Evolutionary conservation across 2,329 filamentous ascomycete species (phyloP).

Genomic region (Ceratocystis lukuohia): DNA sequence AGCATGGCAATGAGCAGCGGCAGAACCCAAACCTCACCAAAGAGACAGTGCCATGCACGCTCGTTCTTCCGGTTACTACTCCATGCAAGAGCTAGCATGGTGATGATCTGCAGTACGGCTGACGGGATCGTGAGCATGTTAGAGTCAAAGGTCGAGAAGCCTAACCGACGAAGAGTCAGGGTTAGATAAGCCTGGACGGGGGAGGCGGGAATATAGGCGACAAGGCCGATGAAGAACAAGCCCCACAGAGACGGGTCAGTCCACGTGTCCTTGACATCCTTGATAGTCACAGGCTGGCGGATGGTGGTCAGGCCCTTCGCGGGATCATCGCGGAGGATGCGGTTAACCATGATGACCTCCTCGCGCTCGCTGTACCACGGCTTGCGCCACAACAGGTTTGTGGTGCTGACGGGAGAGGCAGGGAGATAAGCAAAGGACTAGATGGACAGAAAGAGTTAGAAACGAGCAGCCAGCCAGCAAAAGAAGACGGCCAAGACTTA

Average conservation of each 20-base stretch:
- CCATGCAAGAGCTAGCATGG: slow-evolving; percentile 24
- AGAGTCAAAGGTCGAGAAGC: slow-evolving; percentile 35
- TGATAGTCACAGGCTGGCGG: slow-evolving; percentile 36
- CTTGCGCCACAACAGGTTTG: slow-evolving; percentile 40
- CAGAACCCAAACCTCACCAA: slow-evolving; percentile 27
- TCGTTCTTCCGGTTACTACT: slow-evolving; percentile 26
- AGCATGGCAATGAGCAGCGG: slow-evolving; percentile 27
- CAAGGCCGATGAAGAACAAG: slow-evolving; percentile 29
- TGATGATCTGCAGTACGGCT: slow-evolving; percentile 19
- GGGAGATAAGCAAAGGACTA: slow-evolving; percentile 46
- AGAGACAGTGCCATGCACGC: slow-evolving; percentile 24
- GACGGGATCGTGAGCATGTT: slow-evolving; percentile 43
- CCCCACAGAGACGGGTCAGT: slow-evolving; percentile 45
- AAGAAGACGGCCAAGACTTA: neutral
- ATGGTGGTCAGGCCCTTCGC: slow-evolving; percentile 43
- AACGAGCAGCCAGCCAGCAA: neutral
- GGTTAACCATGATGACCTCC: slow-evolving; percentile 45
- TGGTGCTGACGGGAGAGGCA: slow-evolving; percentile 51
- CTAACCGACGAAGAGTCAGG: slow-evolving; percentile 22
- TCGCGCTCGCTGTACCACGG: slow-evolving; percentile 46
- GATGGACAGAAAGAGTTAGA: neutral
- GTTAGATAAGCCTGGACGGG: slow-evolving; percentile 24
- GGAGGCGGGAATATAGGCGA: slow-evolving; percentile 22
- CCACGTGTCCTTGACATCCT: slow-evolving; percentile 34
- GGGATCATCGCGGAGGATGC: slow-evolving; percentile 42